Base-by-base conservation (phyloP, 805 yeast genomes). In the Tetrapisispora phaffii region DNA sequence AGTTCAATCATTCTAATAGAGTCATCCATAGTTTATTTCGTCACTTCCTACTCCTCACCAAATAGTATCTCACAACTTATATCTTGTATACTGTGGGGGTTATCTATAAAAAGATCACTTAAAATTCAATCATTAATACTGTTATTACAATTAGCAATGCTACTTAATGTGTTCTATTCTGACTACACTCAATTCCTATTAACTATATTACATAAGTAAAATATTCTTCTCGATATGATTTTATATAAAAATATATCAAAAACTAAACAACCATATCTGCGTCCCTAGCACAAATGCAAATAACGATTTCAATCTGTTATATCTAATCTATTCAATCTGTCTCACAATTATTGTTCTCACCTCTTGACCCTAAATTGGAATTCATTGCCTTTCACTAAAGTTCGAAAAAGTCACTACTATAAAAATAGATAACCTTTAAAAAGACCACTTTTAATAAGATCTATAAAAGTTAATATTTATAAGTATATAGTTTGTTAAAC, bases 41-140 rank as follows among this genome's bases (percentile, higher is more conserved):
- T 43, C 17, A n/a, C 34, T 6, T 13, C 33, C 12, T 40, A 40
- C 13, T 23, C 51, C 3, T 24, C 40, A 13, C 43, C 34, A 9
- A 34, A 16, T 3, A 39, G 50, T 10, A 19, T 39, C 10, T 19
- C 28, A 2, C 29, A 46, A 19, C 45, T 50, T 36, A 6, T 47
- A 15, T 39, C 53, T 20, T 26, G 50, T 4, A 33, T 53, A 15
- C 33, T 50, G 10, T 32, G 49, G 15, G 57, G 57, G 7, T 19
- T 49, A 19, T 46, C 54, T 3, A 15, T 48, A 15, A 45, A 43
- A 7, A 33, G 43, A 10, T 20, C 36, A 6, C 21, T 35, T 21
- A 40, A 31, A 20, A 23, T 28, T 13, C 50, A 47, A 38, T 7
- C 16, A 12, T 1, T 24, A 8, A 16, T 37, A 7, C 9, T 23